phyloP scores from a whole-genome alignment of 2,329 filamentous ascomycete species.

The Phyllosticta citribraziliensis region DNA sequence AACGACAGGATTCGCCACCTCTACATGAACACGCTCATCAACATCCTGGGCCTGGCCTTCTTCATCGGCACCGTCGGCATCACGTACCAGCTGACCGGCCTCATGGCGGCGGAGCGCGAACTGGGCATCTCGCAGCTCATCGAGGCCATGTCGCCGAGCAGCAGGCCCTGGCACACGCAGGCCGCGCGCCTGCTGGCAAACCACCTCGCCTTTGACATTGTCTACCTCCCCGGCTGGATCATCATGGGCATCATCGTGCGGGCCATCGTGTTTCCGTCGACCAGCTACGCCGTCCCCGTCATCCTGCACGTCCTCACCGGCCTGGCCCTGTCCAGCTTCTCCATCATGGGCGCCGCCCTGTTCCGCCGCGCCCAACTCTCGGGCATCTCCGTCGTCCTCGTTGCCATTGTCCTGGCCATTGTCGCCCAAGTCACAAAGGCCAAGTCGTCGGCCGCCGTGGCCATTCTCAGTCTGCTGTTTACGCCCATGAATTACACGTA shows the following conservation, averaged over 20 bases:
- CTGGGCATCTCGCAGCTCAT: constrained; percentile 79
- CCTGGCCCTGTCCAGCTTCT: constrained; percentile 66
- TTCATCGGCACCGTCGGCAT: constrained; percentile 72
- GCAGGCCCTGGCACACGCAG: constrained; percentile 64
- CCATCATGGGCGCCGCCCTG: constrained; percentile 70
- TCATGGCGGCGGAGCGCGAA: constrained; percentile 78
- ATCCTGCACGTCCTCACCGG: constrained; percentile 66
- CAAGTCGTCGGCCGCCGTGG: constrained; percentile 54
- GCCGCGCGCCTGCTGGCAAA: constrained; percentile 67
- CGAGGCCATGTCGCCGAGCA: constrained; percentile 82
- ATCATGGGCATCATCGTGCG: constrained; percentile 64
- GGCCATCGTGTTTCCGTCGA: constrained; percentile 40
- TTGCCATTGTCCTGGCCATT: constrained; percentile 66
- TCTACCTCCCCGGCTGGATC: constrained; percentile 78
- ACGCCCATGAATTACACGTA: constrained; percentile 81
- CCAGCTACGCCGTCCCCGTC: constrained; percentile 35
- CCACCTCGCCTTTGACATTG: constrained; percentile 67
- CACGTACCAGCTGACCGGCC: constrained; percentile 77
- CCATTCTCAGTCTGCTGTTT: constrained; percentile 66
- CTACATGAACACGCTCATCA: constrained; percentile 66
- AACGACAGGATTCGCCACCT: constrained; percentile 53
- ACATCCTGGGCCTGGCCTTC: constrained; percentile 68
- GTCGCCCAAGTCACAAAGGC: constrained; percentile 65
- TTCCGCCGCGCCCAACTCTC: constrained; percentile 84
- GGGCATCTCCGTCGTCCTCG: constrained; percentile 67